Base-by-base conservation (phyloP, 257 asterid genomes). In the Nicotiana obtusifolia region DNA sequence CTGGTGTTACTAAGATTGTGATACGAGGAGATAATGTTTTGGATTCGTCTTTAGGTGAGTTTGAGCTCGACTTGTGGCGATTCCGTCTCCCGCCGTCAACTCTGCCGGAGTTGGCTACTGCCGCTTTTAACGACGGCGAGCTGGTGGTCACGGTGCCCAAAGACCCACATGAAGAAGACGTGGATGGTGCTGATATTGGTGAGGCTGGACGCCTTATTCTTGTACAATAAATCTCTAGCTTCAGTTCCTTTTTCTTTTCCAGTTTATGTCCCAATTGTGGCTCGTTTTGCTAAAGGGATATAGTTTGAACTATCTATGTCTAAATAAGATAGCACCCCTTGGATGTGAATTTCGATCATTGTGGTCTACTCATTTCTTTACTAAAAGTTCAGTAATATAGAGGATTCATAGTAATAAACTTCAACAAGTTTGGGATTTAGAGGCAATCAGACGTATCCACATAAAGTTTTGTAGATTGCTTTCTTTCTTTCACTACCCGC, bases 21-120 rank as follows among this genome's bases (percentile, higher is more conserved):
- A 81, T 94, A 4, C 85, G 90, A 65, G 94, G 89, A n/a, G 84
- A 80, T 82, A 90, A 84, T 73, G 89, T 76, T 66, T 83, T 78
- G 52, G 94, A 86, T 59, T 54, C 86, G 9, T 81, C 86, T 35
- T 89, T 90, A 17, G 89, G 84, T 10, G 97, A 88, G 11, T 81
- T 94, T 66, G 98, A 87, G 87, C 90, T 94, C 71, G 94, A 91
- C 80, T 17, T 90, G 80, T 94, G 97, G 98, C 91, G 98, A 86
- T 91, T 91, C 30, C 91, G 98, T 47, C 93, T 94, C 35, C 97
- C 98, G 26, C 87, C 85, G 5, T 86, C 89, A 47, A 90, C 94
- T 1, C 87, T 78, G n/a, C 94, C 97, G 80, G 94, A 90, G 86
- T 85, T 91, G 80, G 98, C 91, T 30, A 86, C 90, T 3, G 96